A percentile compares a stretch with the other conserved stretches of the same genome.
Evolutionary conservation across 2,329 filamentous ascomycete genomes (phyloP).

Genomic region (Seiridium cupressi): DNA sequence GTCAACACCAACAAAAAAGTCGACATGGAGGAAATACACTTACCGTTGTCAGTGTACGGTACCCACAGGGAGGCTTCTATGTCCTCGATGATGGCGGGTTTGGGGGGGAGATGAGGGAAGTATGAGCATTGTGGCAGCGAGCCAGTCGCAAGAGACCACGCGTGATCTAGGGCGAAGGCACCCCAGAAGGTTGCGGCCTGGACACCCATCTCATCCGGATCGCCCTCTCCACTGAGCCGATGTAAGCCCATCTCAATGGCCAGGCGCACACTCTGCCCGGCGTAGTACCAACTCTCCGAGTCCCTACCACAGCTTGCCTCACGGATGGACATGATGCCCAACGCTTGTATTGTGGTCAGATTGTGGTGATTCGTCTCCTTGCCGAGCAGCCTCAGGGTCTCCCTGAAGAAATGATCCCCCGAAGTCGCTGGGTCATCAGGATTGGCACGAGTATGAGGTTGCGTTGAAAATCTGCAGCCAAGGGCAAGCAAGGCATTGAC

Average conservation of each 20-base stretch:
- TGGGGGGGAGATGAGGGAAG: constrained; percentile 55
- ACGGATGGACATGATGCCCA: constrained; percentile 73
- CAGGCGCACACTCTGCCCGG: constrained; percentile 69
- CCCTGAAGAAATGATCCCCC: constrained; percentile 73
- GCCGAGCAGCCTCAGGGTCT: constrained; percentile 60
- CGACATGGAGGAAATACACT: constrained; percentile 18
- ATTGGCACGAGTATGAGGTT: constrained; percentile 61
- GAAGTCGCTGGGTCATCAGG: constrained; percentile 62
- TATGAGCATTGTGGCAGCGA: constrained; percentile 59
- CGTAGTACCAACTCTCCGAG: constrained; percentile 71
- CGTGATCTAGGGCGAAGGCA: constrained; percentile 61
- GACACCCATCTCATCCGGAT: constrained; percentile 57
- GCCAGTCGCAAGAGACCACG: constrained; percentile 64
- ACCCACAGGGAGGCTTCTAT: constrained; percentile 61
- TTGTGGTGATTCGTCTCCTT: constrained; percentile 57
- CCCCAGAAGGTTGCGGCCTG: constrained; percentile 62
- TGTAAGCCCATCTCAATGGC: constrained; percentile 72
- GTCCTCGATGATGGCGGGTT: constrained; percentile 58
- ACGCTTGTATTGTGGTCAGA: constrained; percentile 70
- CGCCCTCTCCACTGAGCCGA: constrained; percentile 44
- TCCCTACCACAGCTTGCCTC: constrained; percentile 72
- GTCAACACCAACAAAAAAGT: constrained; percentile 1
- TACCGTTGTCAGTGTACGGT: constrained; percentile 58
- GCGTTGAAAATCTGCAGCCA: constrained; percentile 67
- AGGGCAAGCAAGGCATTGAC: constrained; percentile 65